These are phyloP conservation scores for Alternaria ventricosa DNA, from an alignment of 2,329 filamentous ascomycete genomes.

Conservation along the genomic window DNA sequence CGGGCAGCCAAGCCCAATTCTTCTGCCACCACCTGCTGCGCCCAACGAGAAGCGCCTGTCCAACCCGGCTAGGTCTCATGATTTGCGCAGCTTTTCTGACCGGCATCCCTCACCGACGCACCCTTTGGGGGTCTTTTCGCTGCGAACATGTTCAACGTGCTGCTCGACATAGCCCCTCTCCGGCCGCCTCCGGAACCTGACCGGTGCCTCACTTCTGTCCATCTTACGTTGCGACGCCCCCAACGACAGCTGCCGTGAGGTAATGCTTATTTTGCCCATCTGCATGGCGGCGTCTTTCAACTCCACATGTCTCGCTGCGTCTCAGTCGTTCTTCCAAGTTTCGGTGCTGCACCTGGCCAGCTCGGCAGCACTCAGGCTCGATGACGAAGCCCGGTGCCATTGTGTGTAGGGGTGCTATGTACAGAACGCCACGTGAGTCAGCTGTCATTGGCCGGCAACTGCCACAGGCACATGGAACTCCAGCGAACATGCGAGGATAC, in stretches of 20 bases:
- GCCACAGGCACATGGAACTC: constrained; percentile 1
- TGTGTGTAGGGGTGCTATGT: constrained; percentile 14
- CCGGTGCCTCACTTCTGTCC: constrained; percentile 11
- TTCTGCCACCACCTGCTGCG: constrained; percentile 9
- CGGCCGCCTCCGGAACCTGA: constrained; percentile 7
- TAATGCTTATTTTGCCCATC: background rate
- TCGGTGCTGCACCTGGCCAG: constrained; percentile 25
- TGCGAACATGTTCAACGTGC: constrained; percentile 11
- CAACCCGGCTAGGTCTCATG: constrained; percentile 7
- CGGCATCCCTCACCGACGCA: constrained; percentile 10
- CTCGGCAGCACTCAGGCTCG: constrained; percentile 20
- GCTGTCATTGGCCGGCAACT: constrained; percentile 10
- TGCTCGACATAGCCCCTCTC: constrained; percentile 14
- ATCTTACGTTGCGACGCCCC: background rate
- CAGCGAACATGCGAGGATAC: constrained; percentile 16
- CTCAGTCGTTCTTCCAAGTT: constrained; percentile 17
- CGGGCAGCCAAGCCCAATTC: constrained; percentile 7
- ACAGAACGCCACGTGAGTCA: constrained; percentile 13
- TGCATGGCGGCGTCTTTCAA: background rate
- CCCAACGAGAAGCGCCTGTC: constrained; percentile 13
- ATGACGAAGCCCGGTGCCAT: constrained; percentile 26
- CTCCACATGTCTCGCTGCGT: background rate
- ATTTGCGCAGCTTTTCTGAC: constrained; percentile 16
- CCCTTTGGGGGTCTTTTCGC: background rate
- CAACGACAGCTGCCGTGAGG: background rate